Percentiles rank a stretch among this genome's conserved stretches.
Conservation (phyloP, 768 basidiomycete genomes). For the Podaxis pistillaris region DNA sequence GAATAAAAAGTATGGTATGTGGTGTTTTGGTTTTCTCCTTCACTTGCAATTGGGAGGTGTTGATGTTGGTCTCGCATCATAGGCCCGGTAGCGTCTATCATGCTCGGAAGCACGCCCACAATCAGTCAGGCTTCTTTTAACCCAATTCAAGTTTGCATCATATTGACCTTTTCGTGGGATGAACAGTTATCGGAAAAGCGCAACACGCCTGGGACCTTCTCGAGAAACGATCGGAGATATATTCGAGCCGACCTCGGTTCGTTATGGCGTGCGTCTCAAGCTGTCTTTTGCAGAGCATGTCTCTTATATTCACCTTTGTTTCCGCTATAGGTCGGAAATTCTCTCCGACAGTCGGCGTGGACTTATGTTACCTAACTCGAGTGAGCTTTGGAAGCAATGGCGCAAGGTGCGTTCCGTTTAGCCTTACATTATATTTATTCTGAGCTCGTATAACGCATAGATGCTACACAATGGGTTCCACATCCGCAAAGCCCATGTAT, state of each 20-base stretch:
- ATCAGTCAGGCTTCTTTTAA: constrained; percentile 28
- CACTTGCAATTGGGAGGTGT: neutral
- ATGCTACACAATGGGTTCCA: constrained; percentile 45
- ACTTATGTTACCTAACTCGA: constrained; percentile 40
- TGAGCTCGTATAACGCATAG: constrained; percentile 19
- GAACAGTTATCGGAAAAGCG: constrained; percentile 25
- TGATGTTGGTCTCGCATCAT: neutral
- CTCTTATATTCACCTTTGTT: neutral
- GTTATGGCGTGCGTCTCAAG: constrained; percentile 25
- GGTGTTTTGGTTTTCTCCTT: neutral
- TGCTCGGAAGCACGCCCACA: constrained; percentile 40
- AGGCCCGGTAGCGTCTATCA: constrained; percentile 42
- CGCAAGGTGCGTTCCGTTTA: constrained; percentile 32
- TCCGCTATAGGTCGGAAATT: constrained; percentile 38
- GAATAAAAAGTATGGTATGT: constrained; percentile 43
- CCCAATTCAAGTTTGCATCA: neutral
- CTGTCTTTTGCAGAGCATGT: no score
- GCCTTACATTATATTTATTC: neutral
- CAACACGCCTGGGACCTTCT: constrained; percentile 31
- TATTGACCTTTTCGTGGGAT: neutral
- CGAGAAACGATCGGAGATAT: constrained; percentile 31
- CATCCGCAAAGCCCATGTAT: constrained; percentile 37
- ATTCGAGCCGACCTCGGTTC: constrained; percentile 30
- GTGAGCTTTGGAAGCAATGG: constrained; percentile 46
- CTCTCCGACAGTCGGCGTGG: constrained; percentile 45